Base-by-base conservation (phyloP, 371 early-diverging fungal species). In the Mucor racemosus region DNA sequence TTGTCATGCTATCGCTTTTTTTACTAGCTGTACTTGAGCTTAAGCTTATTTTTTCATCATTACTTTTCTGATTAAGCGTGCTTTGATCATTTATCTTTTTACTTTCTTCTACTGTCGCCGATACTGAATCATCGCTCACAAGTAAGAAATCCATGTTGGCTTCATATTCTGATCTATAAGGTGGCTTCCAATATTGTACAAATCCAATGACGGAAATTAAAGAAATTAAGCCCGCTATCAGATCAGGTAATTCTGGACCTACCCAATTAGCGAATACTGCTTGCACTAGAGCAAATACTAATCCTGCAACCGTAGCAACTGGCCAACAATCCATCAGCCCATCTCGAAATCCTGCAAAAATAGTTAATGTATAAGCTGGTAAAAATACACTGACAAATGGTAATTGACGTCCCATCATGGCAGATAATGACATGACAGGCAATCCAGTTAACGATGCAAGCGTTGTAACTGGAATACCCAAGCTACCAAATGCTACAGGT, bases 291-390 rank as follows among this genome's bases (percentile, higher is more conserved):
- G 80, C 74, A 69, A 82, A 82, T 7, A 77, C 78, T n/a, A 79
- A 13, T 13, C 77, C 76, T 17, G 78, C 67, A 7, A 82, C 74
- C 1, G 71, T 5, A 8, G 69, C 72, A 4, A 69, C 60, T 8
- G 77, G 82, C 80, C 82, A 79, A 42, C 82, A 82, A 53, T 78
- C 74, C 7, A 75, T 56, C 3, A 79, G 11, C 7, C 82, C 81
- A 21, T 72, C 77, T 13, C 76, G 68, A 34, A 53, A 38, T 13
- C 66, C 82, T 26, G 76, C 78, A 62, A 68, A 82, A 50, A 76
- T 71, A 0, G 62, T 46, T 7, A 78, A 46, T 6, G 73, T 75
- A 48, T 82, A 79, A 4, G 60, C 33, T 3, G 82, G 82, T 44
- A 82, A 48, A 55, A 79, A 75, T 26, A 82, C 58, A 54, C 76